Conservation (phyloP, 805 yeast genomes). For the Brettanomyces anomalus region DNA sequence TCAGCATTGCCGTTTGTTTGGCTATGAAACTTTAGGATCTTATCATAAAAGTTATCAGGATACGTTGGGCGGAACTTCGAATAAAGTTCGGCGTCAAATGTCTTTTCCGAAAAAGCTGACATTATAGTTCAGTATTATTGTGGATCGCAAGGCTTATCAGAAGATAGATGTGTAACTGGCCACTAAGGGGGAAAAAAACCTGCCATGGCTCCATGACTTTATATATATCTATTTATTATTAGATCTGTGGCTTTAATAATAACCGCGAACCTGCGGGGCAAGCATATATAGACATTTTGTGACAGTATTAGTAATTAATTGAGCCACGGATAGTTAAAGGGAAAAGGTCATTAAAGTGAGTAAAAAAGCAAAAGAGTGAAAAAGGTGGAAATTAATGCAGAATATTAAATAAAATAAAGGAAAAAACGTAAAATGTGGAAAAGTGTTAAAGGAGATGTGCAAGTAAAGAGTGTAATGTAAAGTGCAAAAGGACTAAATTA, state of each 20-base stretch:
- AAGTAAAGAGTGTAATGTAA: slow-evolving; percentile 3
- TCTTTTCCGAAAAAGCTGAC: slow-evolving; percentile 52
- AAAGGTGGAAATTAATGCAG: slow-evolving; percentile 3
- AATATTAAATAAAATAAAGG: no score
- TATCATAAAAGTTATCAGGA: slow-evolving; percentile 40
- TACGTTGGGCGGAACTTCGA: slow-evolving; percentile 58
- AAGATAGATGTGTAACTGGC: no score
- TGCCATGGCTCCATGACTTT: no score
- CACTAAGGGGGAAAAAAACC: no score
- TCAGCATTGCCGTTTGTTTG: neutral
- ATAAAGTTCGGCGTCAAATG: slow-evolving; percentile 47
- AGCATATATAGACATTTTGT: no score
- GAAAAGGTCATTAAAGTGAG: neutral
- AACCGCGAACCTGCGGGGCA: no score
- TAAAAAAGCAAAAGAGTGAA: neutral
- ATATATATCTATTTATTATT: no score
- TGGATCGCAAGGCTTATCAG: no score
- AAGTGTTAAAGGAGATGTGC: slow-evolving; percentile 3
- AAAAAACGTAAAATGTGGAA: slow-evolving; percentile 1
- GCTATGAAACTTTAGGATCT: slow-evolving; percentile 27
- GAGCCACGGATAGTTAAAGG: neutral
- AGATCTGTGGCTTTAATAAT: no score
- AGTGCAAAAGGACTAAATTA: slow-evolving; percentile 2
- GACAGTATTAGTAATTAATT: neutral
- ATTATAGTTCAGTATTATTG: no score